phyloP scores from a whole-genome alignment of 345 rosid genomes.

The Melaleuca quinquenervia region DNA sequence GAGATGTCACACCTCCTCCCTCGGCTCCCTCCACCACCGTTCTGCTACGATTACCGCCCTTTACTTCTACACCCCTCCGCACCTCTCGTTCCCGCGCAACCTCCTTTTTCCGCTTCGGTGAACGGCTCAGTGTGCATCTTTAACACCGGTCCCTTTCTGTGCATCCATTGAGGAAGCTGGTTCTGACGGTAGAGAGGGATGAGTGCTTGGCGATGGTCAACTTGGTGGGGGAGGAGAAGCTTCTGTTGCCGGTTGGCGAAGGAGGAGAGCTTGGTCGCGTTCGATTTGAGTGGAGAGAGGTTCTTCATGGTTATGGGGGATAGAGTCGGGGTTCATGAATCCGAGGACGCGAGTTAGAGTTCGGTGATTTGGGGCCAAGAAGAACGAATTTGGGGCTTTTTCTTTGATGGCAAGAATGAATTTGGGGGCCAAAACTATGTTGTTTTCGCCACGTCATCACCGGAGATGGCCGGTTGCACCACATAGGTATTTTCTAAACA shows the following conservation, averaged over 20 bases:
- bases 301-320: conserved; percentile 61
- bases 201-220: conserved; percentile 82
- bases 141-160: conserved; percentile 76
- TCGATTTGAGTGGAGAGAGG: conserved; percentile 44
- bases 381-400: no score
- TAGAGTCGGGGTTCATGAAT: conserved; percentile 62
- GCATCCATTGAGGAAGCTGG: conserved; percentile 78
- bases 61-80: conserved; percentile 63
- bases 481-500: no score
- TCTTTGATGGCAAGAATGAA: no score
- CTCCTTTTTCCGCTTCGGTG: conserved; percentile 68
- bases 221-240: conserved; percentile 83
- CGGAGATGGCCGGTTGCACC: no score
- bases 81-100: conserved; percentile 77
- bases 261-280: conserved; percentile 60
- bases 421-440: no score
- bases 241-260: conserved; percentile 56
- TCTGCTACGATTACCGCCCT: conserved; percentile 69
- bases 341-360: conserved; percentile 89
- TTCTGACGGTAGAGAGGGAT: conserved; percentile 68
- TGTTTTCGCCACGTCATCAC: no score
- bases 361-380: no score
- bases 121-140: conserved; percentile 79
- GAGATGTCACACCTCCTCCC: no score
- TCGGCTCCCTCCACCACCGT: conserved; percentile 66